Evolutionary conservation across 2,329 filamentous ascomycete genomes (phyloP).

Genomic region (Xylariaceae sp.): DNA sequence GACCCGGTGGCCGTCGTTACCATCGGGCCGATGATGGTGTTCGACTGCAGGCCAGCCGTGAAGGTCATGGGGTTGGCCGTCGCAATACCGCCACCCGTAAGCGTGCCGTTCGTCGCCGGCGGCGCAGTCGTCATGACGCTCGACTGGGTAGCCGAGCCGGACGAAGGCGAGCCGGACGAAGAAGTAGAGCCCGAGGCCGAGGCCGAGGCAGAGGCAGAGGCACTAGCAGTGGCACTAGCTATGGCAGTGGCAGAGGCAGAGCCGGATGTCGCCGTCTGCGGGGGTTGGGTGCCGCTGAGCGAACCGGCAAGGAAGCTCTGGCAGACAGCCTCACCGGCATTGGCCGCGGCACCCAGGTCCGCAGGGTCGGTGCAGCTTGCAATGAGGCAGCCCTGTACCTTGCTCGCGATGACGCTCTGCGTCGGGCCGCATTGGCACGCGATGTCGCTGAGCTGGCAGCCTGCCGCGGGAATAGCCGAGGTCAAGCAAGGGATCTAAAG

Average conservation of each 20-base stretch:
- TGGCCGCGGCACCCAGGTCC: conserved; percentile 29
- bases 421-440: conserved; percentile 46
- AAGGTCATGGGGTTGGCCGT: conserved; percentile 3
- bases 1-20: background rate
- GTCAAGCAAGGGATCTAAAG: conserved; percentile 42
- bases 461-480: conserved; percentile 40
- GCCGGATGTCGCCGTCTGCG: background rate
- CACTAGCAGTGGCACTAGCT: no score
- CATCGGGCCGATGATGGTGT: conserved; percentile 7
- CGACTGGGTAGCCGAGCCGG: background rate
- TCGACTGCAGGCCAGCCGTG: conserved; percentile 8
- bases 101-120: conserved; percentile 8
- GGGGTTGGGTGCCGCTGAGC: conserved; percentile 14
- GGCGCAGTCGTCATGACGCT: conserved; percentile 2
- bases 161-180: background rate
- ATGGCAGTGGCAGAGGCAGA: background rate
- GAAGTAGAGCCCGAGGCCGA: background rate
- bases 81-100: conserved; percentile 9
- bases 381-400: conserved; percentile 13
- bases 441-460: conserved; percentile 42
- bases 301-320: conserved; percentile 25
- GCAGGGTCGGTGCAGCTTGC: conserved; percentile 27
- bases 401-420: conserved; percentile 28
- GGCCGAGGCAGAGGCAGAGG: no score
- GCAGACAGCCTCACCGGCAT: conserved; percentile 29